These are phyloP conservation scores for Didymella arachidicola DNA, from an alignment of 2,329 filamentous ascomycete genomes.

Conservation along the genomic window DNA sequence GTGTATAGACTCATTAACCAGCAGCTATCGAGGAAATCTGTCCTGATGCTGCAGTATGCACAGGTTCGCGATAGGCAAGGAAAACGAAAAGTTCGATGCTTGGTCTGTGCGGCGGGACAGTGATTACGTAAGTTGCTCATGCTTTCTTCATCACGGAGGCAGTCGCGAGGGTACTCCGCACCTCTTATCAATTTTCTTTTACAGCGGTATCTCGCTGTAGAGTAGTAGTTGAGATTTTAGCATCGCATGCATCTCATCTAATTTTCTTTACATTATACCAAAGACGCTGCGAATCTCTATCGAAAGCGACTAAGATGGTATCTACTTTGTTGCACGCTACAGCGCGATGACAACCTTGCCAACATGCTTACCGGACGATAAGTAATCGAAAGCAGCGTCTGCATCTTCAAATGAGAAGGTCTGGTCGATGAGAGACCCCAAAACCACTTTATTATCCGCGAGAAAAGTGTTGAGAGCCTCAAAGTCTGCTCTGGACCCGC, in stretches of 20 bases:
- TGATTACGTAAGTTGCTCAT: neutral
- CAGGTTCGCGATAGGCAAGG: neutral
- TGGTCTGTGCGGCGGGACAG: neutral
- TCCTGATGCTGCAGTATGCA: neutral
- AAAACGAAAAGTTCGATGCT: neutral
- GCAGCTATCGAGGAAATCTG: neutral
- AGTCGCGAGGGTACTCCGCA: neutral
- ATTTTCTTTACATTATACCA: neutral
- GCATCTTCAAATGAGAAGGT: neutral
- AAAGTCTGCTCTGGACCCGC: neutral
- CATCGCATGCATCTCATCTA: too few relatives aligned
- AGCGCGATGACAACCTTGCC: neutral
- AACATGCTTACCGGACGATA: neutral
- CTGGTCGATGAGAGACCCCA: neutral
- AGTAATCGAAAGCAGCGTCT: neutral
- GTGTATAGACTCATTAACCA: slow-evolving; percentile 4
- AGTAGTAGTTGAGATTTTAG: too few relatives aligned
- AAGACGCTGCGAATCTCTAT: neutral
- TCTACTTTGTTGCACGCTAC: neutral
- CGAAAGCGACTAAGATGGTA: neutral
- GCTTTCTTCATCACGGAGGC: neutral
- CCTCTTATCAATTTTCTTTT: too few relatives aligned
- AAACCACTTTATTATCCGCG: neutral
- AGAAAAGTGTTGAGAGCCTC: neutral
- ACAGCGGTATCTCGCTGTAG: too few relatives aligned